Evolutionary conservation across 139 green algal species (phyloP).

Genomic region (Monoraphidium neglectum): DNA sequence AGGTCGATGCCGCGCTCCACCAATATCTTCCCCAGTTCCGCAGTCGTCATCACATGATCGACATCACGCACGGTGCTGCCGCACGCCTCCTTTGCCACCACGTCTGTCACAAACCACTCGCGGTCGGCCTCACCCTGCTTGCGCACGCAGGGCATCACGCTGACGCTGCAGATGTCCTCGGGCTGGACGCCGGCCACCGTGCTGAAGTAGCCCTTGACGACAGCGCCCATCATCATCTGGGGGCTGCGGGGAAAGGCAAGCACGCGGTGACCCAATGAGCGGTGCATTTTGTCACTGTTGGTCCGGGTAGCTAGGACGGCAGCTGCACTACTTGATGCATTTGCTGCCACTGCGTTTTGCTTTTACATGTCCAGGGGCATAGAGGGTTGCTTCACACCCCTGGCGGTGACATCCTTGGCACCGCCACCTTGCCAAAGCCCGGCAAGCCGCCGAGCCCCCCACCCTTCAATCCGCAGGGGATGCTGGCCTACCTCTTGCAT

Average conservation of each 20-base stretch:
- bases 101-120: slow-evolving; percentile 41
- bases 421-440: too few species aligned
- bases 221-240: slow-evolving; percentile 71
- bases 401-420: too few species aligned
- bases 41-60: slow-evolving; percentile 74
- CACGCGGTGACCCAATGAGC: too few species aligned
- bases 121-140: slow-evolving; percentile 72
- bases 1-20: slow-evolving; percentile 59
- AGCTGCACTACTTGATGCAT: too few species aligned
- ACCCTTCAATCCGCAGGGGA: too few species aligned
- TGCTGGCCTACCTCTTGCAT: slow-evolving; percentile 43
- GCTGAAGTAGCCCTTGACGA: slow-evolving; percentile 71
- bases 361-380: too few species aligned
- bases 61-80: slow-evolving; percentile 49
- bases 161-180: slow-evolving; percentile 43
- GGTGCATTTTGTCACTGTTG: too few species aligned
- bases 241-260: too few species aligned
- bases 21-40: slow-evolving; percentile 62
- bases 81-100: not conserved
- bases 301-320: too few species aligned
- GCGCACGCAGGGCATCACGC: slow-evolving; percentile 72
- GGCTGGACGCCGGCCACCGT: slow-evolving; percentile 28
- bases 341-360: too few species aligned
- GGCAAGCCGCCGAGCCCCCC: too few species aligned
- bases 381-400: too few species aligned